These are phyloP conservation scores for Chytriomyces sp. DNA, from an alignment of 192 early-diverging fungal species.

Conservation along the genomic window DNA sequence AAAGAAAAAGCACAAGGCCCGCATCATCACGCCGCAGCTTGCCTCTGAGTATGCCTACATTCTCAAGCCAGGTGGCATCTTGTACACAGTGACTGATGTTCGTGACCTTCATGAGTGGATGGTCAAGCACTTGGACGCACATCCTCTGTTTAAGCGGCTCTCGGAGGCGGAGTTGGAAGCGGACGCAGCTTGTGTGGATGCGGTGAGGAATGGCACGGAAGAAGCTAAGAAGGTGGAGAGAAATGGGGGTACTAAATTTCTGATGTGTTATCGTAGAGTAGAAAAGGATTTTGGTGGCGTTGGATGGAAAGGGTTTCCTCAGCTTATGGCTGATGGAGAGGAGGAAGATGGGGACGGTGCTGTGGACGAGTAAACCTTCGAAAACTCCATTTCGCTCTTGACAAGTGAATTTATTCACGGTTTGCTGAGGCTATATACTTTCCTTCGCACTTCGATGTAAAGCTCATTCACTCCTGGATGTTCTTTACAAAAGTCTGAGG, in stretches of 20 bases:
- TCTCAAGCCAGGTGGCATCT: constrained; percentile 80
- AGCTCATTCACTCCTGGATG: constrained; percentile 17
- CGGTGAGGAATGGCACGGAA: constrained; percentile 89
- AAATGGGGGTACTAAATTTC: constrained; percentile 93
- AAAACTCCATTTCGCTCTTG: too few species aligned
- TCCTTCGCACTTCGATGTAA: constrained; percentile 4
- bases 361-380: constrained; percentile 1
- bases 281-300: background rate
- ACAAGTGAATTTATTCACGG: too few species aligned
- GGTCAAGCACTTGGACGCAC: constrained; percentile 87
- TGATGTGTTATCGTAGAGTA: constrained; percentile 63
- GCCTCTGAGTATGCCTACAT: constrained; percentile 98
- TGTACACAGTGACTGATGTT: constrained; percentile 87
- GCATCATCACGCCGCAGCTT: constrained; percentile 89
- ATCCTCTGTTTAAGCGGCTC: constrained; percentile 88
- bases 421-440: background rate
- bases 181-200: constrained; percentile 81
- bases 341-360: constrained; percentile 27
- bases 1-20: constrained; percentile 95
- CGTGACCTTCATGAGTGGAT: constrained; percentile 88
- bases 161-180: constrained; percentile 55
- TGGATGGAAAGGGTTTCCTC: constrained; percentile 43
- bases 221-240: constrained; percentile 97
- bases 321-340: constrained; percentile 28
- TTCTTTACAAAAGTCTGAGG: constrained; percentile 13